Evolutionary conservation across 2,329 filamentous ascomycete species (phyloP), one percentile per base, ranked within the genome.

Genomic region (Lachnellula cervina): DNA sequence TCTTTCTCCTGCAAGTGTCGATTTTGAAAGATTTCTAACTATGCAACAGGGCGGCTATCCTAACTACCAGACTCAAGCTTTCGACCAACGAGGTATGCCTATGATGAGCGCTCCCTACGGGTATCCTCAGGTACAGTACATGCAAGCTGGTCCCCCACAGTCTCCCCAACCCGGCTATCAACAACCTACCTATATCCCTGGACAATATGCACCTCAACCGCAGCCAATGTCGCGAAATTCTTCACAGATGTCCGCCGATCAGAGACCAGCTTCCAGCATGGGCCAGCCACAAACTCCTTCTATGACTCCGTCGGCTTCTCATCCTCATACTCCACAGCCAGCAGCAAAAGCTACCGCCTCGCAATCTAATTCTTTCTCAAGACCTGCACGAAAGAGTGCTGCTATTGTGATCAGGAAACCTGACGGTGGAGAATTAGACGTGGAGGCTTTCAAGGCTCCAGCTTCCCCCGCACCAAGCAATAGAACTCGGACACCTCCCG

Each of bases 401-500:
- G 85, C 87, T 1, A 88, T 97, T 62, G 79, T 85, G 49, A 96
- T 97, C 77, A 95, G 90, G 78, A 89, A 90, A 67, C 81, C 87
- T 32, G 81, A 86, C 54, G 92, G 90, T 59, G 90, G 94, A 69
- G 82, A 84, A 32, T 77, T 97, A 13, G 84, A 90, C 64, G 81
- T 78, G 75, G 89, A 76, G 69, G 82, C 74, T 53, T 74, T 81
- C 52, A 88, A 87, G 73, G 83, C 85, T 1, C 84, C 87, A 19
- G 83, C 86, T 14, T 79, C 80, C 16, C 79, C 55, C 74, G 47
- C 79, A 19, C 80, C 78, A 54, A 77, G 79, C 28, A 78, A 73
- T 45, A 74, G 81, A 56, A 80, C 82, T 38, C 77, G 84, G 43
- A 83, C 82, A 19, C 83, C 77, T 57, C 72, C 75, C 6, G 80